Evolutionary conservation across 345 rosid genomes (phyloP).

Genomic region (Gossypium turneri): DNA sequence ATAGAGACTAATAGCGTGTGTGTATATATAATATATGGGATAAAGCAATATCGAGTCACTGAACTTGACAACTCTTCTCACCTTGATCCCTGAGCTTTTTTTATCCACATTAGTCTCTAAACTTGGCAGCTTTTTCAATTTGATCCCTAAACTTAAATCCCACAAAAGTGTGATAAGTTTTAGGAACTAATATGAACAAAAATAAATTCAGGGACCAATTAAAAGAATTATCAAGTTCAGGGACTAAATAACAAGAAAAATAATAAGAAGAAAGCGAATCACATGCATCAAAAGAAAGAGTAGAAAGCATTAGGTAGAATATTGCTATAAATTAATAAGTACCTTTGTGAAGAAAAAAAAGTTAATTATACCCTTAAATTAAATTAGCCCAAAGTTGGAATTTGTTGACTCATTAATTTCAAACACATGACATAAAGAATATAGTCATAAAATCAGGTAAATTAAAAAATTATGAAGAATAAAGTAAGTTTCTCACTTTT

Average conservation of each 20-base stretch:
- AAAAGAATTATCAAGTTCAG: too few species aligned
- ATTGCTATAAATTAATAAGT: neutral
- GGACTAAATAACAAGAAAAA: neutral
- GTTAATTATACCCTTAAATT: neutral
- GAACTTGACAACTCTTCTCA: too few species aligned
- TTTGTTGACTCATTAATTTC: neutral
- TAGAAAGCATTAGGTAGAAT: neutral
- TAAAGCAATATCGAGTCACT: too few species aligned
- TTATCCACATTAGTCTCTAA: too few species aligned
- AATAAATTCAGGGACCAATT: neutral
- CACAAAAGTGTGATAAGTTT: neutral
- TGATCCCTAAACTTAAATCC: too few species aligned
- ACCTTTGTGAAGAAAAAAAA: neutral
- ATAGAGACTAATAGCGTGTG: too few species aligned
- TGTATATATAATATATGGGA: too few species aligned
- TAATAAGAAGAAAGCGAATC: neutral
- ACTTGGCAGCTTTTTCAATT: too few species aligned
- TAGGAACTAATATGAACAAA: neutral
- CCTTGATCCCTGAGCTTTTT: too few species aligned
- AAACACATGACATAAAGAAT: neutral
- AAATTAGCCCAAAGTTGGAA: neutral
- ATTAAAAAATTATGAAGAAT: neutral
- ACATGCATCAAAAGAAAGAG: neutral
- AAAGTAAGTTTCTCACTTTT: neutral
- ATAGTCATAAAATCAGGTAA: neutral